These are phyloP conservation scores for Alternaria burnsii DNA, from an alignment of 2,329 filamentous ascomycete species.

Conservation along the genomic window DNA sequence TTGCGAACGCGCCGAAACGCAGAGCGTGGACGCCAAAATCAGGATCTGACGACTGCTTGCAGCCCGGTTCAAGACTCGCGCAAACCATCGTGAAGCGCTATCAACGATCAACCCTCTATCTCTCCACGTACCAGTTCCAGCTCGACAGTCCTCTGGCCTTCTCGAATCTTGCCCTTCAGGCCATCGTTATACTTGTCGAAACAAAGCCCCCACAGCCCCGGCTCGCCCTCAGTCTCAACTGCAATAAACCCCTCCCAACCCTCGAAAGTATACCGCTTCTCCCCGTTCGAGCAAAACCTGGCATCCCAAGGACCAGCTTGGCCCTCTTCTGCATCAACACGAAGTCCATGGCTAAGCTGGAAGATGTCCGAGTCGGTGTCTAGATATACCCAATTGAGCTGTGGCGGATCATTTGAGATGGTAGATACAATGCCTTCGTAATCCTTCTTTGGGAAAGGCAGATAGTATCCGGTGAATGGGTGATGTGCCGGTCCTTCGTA, in stretches of 20 bases:
- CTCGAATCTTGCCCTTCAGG: conserved; percentile 47
- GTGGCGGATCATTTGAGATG: conserved; percentile 62
- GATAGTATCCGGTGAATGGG: conserved; percentile 59
- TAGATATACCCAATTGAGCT: conserved; percentile 73
- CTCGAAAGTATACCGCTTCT: conserved; percentile 62
- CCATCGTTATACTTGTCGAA: conserved; percentile 57
- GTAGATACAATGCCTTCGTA: conserved; percentile 58
- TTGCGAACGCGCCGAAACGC: neutral
- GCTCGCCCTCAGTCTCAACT: conserved; percentile 59
- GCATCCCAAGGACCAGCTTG: conserved; percentile 55
- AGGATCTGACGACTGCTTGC: neutral
- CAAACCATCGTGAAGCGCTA: neutral
- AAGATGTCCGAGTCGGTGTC: conserved; percentile 62
- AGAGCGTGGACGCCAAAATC: neutral
- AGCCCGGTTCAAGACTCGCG: neutral
- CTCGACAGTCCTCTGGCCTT: conserved; percentile 24
- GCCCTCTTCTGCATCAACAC: conserved; percentile 66
- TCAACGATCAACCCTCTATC: conserved; percentile 10
- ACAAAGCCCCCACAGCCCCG: conserved; percentile 61
- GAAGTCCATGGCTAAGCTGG: conserved; percentile 58
- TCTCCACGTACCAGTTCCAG: conserved; percentile 27
- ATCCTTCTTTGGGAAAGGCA: conserved; percentile 57
- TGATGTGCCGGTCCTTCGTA: conserved; percentile 39
- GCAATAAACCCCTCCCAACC: conserved; percentile 65
- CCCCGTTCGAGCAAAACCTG: conserved; percentile 77